Conservation (phyloP, 192 early-diverging fungal species). For the Backusella liffmaniae region DNA sequence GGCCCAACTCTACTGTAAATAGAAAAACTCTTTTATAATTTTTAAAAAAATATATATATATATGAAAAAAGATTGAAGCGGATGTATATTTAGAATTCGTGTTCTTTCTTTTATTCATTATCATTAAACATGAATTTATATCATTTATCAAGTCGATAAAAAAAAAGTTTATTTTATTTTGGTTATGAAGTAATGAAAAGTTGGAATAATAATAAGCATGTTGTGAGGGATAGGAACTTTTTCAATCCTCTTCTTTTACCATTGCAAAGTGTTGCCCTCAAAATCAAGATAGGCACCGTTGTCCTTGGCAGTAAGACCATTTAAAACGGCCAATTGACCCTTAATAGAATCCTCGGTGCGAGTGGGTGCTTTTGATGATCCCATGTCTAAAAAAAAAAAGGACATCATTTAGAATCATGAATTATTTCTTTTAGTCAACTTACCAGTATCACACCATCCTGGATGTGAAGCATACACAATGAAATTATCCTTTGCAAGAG, state of each 20-base stretch:
- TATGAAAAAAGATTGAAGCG: too few species aligned
- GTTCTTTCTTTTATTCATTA: too few species aligned
- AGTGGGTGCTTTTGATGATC: conserved; percentile 8
- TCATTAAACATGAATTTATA: too few species aligned
- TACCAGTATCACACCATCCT: conserved; percentile 24
- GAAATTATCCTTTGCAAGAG: conserved; percentile 12
- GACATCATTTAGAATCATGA: too few species aligned
- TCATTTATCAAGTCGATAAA: too few species aligned
- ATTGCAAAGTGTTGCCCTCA: conserved; percentile 8
- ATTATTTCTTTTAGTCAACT: too few species aligned
- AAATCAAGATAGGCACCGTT: conserved; percentile 23
- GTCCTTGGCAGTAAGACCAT: conserved; percentile 3
- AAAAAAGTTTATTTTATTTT: too few species aligned
- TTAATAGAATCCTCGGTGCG: neutral
- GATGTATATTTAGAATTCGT: too few species aligned
- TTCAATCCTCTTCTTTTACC: conserved; percentile 11
- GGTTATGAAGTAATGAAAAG: too few species aligned
- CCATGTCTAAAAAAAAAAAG: conserved; percentile 14
- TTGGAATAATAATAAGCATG: too few species aligned
- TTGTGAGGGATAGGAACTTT: too few species aligned
- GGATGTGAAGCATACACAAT: conserved; percentile 24
- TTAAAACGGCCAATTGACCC: conserved; percentile 9
- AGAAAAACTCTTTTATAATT: neutral
- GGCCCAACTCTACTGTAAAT: neutral
- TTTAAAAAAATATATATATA: too few species aligned